Conservation (phyloP, 768 basidiomycete species). For the Lentinula boryana region DNA sequence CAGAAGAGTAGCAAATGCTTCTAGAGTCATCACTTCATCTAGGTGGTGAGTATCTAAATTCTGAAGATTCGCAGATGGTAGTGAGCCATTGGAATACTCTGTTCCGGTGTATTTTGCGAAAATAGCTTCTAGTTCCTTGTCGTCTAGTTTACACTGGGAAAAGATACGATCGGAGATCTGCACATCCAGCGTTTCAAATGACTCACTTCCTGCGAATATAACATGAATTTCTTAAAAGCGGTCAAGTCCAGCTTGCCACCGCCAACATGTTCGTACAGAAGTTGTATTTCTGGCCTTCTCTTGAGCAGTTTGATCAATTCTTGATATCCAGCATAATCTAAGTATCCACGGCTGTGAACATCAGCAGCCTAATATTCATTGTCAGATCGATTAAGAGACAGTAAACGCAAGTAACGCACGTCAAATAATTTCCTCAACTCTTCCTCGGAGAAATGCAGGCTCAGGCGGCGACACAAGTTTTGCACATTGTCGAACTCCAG, state of each 20-base stretch:
- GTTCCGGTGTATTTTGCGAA: slow-evolving; percentile 28
- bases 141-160: not conserved
- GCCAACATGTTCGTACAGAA: slow-evolving; percentile 43
- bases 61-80: slow-evolving; percentile 5
- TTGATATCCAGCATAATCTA: slow-evolving; percentile 79
- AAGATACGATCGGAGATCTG: not conserved
- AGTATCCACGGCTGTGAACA: slow-evolving; percentile 41
- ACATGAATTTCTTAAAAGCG: slow-evolving; percentile 41
- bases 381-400: not conserved
- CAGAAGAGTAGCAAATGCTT: not conserved
- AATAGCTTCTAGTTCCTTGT: slow-evolving; percentile 23
- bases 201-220: slow-evolving; percentile 33
- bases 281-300: slow-evolving; percentile 75
- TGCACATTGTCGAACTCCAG: slow-evolving; percentile 70
- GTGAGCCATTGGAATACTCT: not conserved
- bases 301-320: slow-evolving; percentile 80
- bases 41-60: no score
- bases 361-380: slow-evolving; percentile 53
- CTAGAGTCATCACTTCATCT: not conserved
- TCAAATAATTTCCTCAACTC: slow-evolving; percentile 55
- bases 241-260: slow-evolving; percentile 34
- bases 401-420: slow-evolving; percentile 24
- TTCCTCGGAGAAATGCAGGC: slow-evolving; percentile 49
- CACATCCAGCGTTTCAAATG: not conserved
- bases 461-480: slow-evolving; percentile 63